Base-by-base conservation (phyloP, 495 filamentous ascomycete species). In the Neurospora sp. region DNA sequence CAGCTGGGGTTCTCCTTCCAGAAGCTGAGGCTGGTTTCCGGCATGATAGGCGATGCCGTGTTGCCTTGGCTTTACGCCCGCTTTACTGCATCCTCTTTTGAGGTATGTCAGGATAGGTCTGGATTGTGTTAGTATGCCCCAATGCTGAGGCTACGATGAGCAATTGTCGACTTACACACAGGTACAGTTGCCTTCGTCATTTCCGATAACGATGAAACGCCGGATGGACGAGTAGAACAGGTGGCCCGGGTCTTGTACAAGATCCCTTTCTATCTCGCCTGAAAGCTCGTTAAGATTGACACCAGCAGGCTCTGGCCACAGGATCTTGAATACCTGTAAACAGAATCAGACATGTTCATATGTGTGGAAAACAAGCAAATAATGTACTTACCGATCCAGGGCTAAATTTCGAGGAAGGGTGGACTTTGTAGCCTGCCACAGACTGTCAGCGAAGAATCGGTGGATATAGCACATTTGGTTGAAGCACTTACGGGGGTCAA, bases 21-120 rank as follows among this genome's bases (percentile, higher is more conserved):
- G 71, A 53, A 61, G 69, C 9, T 70, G 75, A 0, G 85, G 81
- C 69, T 74, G 75, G 10, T 70, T 72, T 5, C 79, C 77, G 12
- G 40, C n/a, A 27, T 78, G 73, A 42, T 83, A 81, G 10, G 84
- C 80, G 20, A 87, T 82, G 3, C 85, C 85, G 69, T 87, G 85
- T 69, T 83, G 85, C 20, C 73, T 74, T 10, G 85, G 78, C 69
- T 82, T 85, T 35, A 86, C 82, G 5, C 85, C 84, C 44, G 74
- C 76, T 71, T 87, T 87, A 22, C 78, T 78, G 71, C 85, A 87
- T 9, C 76, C 85, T 72, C 79, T 77, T 40, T 77, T 79, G 12
- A 80, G 81, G 48, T 87, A 87, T 2, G 85, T 87, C 59, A 84
- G 75, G 70, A 87, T 85, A 6, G 85, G 85, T 37, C 85, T 86